phyloP scores from a whole-genome alignment of 192 early-diverging fungal species.

The Mortierella antarctica region DNA sequence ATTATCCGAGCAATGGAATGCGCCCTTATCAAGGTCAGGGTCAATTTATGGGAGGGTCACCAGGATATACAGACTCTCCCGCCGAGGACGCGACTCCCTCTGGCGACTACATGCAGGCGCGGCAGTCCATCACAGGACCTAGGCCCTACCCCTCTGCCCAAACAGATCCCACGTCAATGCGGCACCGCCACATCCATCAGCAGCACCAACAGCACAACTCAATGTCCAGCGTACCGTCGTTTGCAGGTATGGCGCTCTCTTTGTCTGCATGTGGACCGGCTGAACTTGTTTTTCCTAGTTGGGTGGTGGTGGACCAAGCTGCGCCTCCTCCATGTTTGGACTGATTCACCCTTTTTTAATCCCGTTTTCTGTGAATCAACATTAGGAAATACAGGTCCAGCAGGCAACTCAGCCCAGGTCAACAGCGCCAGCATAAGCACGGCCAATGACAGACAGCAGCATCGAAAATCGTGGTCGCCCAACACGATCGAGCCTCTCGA shows the following conservation, averaged over 20 bases:
- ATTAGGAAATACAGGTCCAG: constrained; percentile 34
- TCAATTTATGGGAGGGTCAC: not conserved
- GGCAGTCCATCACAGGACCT: too few species aligned
- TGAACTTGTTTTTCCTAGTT: not conserved
- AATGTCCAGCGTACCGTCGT: constrained; percentile 12
- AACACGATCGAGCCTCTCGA: constrained; percentile 30
- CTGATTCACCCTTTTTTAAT: not conserved
- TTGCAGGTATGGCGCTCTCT: constrained; percentile 11
- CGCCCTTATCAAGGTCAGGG: constrained; percentile 3
- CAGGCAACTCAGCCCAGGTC: constrained; percentile 6
- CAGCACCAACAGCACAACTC: constrained; percentile 41
- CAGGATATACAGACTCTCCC: constrained; percentile 38
- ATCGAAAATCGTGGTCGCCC: constrained; percentile 41
- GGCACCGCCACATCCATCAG: constrained; percentile 5
- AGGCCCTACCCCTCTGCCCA: not conserved
- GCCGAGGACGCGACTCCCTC: constrained; percentile 18
- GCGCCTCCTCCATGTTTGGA: not conserved
- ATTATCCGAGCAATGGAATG: not conserved
- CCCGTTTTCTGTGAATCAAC: too few species aligned
- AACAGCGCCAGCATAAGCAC: constrained; percentile 1
- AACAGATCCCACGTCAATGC: constrained; percentile 15
- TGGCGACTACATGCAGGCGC: constrained; percentile 30
- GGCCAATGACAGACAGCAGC: not conserved
- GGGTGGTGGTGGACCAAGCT: not conserved
- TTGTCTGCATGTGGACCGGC: not conserved